These are phyloP conservation scores for Collybiopsis luxurians DNA, from an alignment of 768 basidiomycete species.

Conservation along the genomic window DNA sequence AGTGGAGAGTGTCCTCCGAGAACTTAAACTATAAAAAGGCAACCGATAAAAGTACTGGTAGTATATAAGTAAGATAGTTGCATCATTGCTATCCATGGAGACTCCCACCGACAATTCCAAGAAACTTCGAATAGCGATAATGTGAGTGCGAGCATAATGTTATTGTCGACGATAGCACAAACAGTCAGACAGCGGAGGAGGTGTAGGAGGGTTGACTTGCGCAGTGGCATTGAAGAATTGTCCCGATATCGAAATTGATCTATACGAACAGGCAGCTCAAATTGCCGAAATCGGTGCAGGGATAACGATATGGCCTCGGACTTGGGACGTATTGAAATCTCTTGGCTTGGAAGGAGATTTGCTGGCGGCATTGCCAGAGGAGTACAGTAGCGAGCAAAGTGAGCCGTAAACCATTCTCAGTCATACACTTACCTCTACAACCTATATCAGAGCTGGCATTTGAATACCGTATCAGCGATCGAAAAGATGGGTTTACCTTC, in stretches of 20 bases:
- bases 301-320: conserved; percentile 37
- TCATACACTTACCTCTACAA: conserved; percentile 5
- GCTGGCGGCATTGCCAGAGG: conserved; percentile 9
- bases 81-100: no score
- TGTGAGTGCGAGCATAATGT: neutral
- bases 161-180: no score
- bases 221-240: conserved; percentile 27
- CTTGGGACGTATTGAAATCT: conserved; percentile 35
- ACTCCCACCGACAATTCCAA: neutral
- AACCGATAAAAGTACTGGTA: no score
- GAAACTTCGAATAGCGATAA: conserved; percentile 17
- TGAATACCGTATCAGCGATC: conserved; percentile 30
- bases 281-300: conserved; percentile 45
- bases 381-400: conserved; percentile 20
- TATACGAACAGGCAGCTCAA: conserved; percentile 40
- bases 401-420: neutral
- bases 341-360: conserved; percentile 34
- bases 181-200: conserved; percentile 35
- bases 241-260: conserved; percentile 27
- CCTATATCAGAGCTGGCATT: conserved; percentile 18
- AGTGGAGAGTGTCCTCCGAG: no score
- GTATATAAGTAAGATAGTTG: no score
- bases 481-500: conserved; percentile 25
- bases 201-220: conserved; percentile 36
- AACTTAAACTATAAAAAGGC: no score